Conservation (phyloP, 176 grass and related monocot species). For the Carex pumila region DNA sequence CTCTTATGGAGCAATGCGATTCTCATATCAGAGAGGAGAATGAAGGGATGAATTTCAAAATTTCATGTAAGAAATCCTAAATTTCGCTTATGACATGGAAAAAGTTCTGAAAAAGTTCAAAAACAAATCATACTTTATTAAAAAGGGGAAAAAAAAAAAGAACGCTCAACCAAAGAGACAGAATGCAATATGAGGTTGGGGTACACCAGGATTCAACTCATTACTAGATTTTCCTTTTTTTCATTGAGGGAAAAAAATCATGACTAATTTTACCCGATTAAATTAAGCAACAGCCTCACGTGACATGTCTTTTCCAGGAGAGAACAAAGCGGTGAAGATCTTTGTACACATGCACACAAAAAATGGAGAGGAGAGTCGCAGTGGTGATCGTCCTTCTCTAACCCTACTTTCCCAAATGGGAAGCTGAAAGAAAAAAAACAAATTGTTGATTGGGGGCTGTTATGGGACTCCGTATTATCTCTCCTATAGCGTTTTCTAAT, state of each 20-base stretch:
- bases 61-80: no score
- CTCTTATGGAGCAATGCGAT: no score
- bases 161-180: background rate
- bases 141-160: background rate
- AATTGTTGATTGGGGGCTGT: background rate
- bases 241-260: background rate
- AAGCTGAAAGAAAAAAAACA: background rate
- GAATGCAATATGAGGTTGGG: background rate
- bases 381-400: background rate
- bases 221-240: background rate
- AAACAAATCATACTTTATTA: no score
- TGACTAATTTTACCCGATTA: background rate
- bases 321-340: background rate
- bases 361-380: background rate
- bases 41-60: no score
- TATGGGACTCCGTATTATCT: background rate
- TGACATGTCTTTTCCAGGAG: background rate
- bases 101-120: background rate
- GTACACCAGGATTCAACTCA: conserved; percentile 3
- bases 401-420: conserved; percentile 6
- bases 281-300: background rate
- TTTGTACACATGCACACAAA: background rate
- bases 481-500: background rate
- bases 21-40: no score
- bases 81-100: no score